Evolutionary conservation across 2,329 filamentous ascomycete species (phyloP), one percentile per base, ranked within the genome.

Genomic region (Ascochyta lentis): DNA sequence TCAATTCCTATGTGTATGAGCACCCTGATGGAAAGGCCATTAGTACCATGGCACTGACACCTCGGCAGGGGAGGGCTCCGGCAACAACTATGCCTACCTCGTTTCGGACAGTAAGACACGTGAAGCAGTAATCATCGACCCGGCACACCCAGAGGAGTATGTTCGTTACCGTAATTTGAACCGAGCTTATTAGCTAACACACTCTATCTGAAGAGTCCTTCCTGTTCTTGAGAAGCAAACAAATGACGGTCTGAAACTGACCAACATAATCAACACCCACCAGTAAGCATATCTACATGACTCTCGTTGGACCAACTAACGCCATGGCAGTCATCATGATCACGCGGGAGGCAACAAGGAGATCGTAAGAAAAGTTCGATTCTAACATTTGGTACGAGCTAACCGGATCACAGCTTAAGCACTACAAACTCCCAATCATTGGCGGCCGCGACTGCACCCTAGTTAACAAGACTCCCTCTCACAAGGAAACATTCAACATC

Each of bases 201-300:
- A 33, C 16, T 48, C 42, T 19, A 38, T 39, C 34, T 23, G 52
- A 43, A 88, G 86, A 65, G 86, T 89, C 4, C 74, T 84, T 3
- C 86, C 86, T 12, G 80, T 83, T 9, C 78, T 99, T 48, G 88
- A 94, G 73, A 83, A 92, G 62, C 87, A 90, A 56, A 88, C 91
- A 6, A 78, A 86, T 22, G 88, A 89, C 15, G 84, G 86, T 65
- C 91, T 96, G 71, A 93, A 96, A 66, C 79, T 99, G 59, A 92
- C 84, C 23, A 90, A 88, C 45, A 96, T 99, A 71, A 88, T 98
- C 69, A 99, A 99, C 73, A 99, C 95, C 1, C 95, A 99, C 71
- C 94, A 98, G 93, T 96, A 80, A 77, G 90, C 77, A 43, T 10
- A 23, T 33, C 1, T 23, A 9, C 8, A 15, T 24, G 4, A 15